Evolutionary conservation across 148 eudicot genomes (phyloP), one percentile per base, ranked within the genome.

Genomic region (Cornus controversa): DNA sequence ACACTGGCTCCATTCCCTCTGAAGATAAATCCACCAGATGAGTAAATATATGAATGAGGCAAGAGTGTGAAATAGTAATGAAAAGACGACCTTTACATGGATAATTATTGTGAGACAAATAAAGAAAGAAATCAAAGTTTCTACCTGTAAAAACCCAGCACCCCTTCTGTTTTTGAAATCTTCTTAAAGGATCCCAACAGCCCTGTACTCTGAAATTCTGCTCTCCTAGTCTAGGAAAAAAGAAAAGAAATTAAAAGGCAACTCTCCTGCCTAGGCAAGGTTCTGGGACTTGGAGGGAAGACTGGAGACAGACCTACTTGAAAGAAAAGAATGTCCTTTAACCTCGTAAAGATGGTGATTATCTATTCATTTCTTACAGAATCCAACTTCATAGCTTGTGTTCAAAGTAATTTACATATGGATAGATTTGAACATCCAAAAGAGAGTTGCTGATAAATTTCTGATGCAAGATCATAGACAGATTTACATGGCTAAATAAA

Each of bases 1-100:
- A 93, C 94, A 84, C 98, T 93, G 25, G 97, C 97, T 77, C 97
- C 98, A 86, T 95, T 95, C n/a, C 98, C 98, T 86, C 98, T 95
- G 90, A 80, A 73, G 73, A 79, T 15, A 75, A 80, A 64, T 28
- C 20, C 26, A 64, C 28, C 54, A 11, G 2, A 71, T 26, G 66
- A 10, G 34, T 64, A 50, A 65, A 36, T 71, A 72, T n/a, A 40
- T 60, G 9, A 66, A 70, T 24, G 25, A 8, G 2, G 66, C 14
- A 64, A n/a, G 25, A 66, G 16, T 27, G 45, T 6, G 0, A 40
- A 69, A 69, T 42, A n/a, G 16, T 53, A 42, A 71, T 27, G 10
- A 66, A 10, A 13, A 76, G 53, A 15, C 66, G 2, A 77, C 15
- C n/a, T 54, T 67, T 14, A 15, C 53, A 25, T 6, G 57, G n/a